These are phyloP conservation scores for Boletus sp. DNA, from an alignment of 768 basidiomycete genomes.

Conservation along the genomic window DNA sequence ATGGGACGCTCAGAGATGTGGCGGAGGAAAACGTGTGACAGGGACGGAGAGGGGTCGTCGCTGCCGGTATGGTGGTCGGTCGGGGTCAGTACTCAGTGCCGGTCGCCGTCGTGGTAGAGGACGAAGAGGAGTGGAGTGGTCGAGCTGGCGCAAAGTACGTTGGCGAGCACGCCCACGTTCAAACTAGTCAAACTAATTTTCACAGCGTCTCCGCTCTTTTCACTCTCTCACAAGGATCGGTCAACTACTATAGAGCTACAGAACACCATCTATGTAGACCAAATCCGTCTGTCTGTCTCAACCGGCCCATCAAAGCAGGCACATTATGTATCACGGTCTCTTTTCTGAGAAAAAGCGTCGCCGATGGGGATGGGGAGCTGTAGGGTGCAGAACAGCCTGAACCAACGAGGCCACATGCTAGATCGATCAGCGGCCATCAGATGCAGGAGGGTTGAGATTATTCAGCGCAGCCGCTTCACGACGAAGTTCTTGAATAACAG, in stretches of 20 bases:
- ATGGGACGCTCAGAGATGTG: constrained; percentile 31
- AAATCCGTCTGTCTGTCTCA: constrained; percentile 19
- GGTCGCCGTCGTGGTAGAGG: constrained; percentile 9
- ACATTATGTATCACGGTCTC: constrained; percentile 1
- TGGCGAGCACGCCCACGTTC: neutral
- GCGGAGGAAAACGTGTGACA: constrained; percentile 15
- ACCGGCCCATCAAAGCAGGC: constrained; percentile 10
- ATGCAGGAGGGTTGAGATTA: constrained; percentile 17
- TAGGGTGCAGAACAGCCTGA: neutral
- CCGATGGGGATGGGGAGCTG: neutral
- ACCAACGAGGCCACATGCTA: neutral
- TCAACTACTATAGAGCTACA: constrained; percentile 15
- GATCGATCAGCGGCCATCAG: constrained; percentile 27
- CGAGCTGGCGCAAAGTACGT: neutral
- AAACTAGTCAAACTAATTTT: constrained; percentile 12
- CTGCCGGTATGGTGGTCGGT: constrained; percentile 10
- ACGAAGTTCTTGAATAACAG: constrained; percentile 81
- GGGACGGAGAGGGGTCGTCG: constrained; percentile 4
- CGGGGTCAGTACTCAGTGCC: constrained; percentile 4
- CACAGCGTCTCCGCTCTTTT: constrained; percentile 3
- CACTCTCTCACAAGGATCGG: neutral
- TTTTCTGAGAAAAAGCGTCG: neutral
- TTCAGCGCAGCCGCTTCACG: constrained; percentile 56
- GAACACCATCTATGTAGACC: constrained; percentile 17
- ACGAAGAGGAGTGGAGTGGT: neutral